phyloP scores from a whole-genome alignment of 192 early-diverging fungal species.

The Polychytrium aggregatum region DNA sequence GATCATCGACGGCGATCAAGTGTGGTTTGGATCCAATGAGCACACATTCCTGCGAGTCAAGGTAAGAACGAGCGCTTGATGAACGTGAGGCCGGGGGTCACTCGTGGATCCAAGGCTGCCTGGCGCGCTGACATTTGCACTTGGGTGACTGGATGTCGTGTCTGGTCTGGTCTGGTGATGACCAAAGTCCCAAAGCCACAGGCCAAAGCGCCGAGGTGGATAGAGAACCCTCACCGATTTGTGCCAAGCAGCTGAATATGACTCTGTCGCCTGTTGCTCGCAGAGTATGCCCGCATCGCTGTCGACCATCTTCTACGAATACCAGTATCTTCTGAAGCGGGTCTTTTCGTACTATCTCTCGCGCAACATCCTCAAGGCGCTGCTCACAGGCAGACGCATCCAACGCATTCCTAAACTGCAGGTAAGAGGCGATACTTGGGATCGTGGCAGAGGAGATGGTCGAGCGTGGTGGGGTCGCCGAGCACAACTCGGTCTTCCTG shows the following conservation, averaged over 20 bases:
- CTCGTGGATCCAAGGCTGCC: no score
- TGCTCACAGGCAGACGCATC: conserved; percentile 72
- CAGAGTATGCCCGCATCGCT: conserved; percentile 63
- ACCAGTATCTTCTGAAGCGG: conserved; percentile 63
- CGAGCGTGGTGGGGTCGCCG: no score
- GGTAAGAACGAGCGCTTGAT: no score
- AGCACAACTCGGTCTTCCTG: no score
- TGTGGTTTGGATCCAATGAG: neutral
- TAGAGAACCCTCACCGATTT: conserved; percentile 7
- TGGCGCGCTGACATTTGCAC: neutral
- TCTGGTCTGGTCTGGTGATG: neutral
- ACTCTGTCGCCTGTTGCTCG: conserved; percentile 16
- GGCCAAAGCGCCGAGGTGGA: neutral
- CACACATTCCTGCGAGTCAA: neutral
- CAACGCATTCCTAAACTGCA: conserved; percentile 64
- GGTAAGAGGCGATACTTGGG: conserved; percentile 9
- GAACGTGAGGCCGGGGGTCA: no score
- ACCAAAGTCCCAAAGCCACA: conserved; percentile 1
- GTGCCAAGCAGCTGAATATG: conserved; percentile 25
- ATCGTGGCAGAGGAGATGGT: no score
- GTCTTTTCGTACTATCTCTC: conserved; percentile 74
- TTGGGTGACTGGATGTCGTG: neutral
- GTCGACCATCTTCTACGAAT: conserved; percentile 83
- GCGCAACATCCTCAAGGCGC: conserved; percentile 55
- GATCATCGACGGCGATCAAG: neutral